Conservation (phyloP, 2,329 filamentous ascomycete genomes). For the Microcera coccophila region DNA sequence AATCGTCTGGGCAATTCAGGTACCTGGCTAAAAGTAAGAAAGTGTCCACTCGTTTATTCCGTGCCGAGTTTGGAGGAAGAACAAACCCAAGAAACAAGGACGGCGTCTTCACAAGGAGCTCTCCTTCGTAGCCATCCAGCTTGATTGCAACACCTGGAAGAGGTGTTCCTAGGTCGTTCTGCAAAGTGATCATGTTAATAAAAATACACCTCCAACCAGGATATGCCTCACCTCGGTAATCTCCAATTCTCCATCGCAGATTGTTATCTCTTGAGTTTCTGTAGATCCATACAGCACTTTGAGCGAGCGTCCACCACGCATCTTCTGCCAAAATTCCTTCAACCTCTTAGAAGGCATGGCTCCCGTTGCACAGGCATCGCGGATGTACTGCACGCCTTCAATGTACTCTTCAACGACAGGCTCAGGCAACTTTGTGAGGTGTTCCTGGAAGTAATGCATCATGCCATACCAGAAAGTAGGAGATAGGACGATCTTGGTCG, state of each 20-base stretch:
- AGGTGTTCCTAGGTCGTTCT: constrained; percentile 2
- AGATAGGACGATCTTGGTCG: constrained; percentile 6
- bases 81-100: constrained; percentile 2
- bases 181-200: background rate
- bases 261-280: constrained; percentile 1
- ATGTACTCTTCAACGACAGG: constrained; percentile 2
- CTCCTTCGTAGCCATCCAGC: constrained; percentile 1
- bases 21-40: background rate
- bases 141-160: constrained; percentile 1
- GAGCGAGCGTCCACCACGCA: constrained; percentile 2
- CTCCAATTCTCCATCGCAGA: background rate
- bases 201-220: background rate
- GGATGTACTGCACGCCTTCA: background rate
- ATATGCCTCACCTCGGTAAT: constrained; percentile 1
- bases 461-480: constrained; percentile 12
- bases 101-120: constrained; percentile 3
- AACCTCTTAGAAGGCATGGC: constrained; percentile 2
- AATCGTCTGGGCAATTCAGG: too few species aligned
- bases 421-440: constrained; percentile 1
- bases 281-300: constrained; percentile 2
- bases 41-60: background rate
- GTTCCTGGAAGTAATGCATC: constrained; percentile 8
- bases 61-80: background rate
- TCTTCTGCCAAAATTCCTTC: constrained; percentile 2
- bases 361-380: constrained; percentile 1